Conservation (phyloP, 169 alveolate species). For the Plasmodium knowlesi region DNA sequence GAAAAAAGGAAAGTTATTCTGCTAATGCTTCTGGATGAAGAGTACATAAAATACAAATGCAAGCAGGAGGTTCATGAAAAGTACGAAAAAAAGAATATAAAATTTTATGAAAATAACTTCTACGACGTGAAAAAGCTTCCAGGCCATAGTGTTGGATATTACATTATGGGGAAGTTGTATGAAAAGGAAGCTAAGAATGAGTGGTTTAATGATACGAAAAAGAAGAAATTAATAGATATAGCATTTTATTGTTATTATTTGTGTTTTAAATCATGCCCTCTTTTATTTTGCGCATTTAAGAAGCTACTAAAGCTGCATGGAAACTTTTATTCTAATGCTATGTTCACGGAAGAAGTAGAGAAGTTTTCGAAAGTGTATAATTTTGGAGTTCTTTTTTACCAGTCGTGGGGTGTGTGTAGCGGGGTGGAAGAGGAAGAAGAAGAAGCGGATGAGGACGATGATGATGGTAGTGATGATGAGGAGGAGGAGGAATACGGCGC, state of each 20-base stretch:
- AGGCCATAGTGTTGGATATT: slow-evolving; percentile 65
- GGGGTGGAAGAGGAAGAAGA: slow-evolving; percentile 15
- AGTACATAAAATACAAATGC: slow-evolving; percentile 48
- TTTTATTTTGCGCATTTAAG: slow-evolving; percentile 26
- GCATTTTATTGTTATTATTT: slow-evolving; percentile 58
- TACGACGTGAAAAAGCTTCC: slow-evolving; percentile 42
- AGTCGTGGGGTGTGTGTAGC: slow-evolving; percentile 2
- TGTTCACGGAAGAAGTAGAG: slow-evolving; percentile 26
- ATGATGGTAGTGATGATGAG: background rate
- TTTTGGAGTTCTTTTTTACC: slow-evolving; percentile 7
- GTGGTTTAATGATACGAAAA: slow-evolving; percentile 37
- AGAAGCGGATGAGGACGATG: slow-evolving; percentile 8
- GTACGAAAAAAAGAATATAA: slow-evolving; percentile 26
- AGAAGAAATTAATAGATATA: slow-evolving; percentile 56
- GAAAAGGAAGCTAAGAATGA: slow-evolving; percentile 61
- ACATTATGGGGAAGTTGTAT: slow-evolving; percentile 51
- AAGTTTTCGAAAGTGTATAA: slow-evolving; percentile 58
- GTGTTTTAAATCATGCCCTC: slow-evolving; percentile 62
- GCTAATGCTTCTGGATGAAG: slow-evolving; percentile 63
- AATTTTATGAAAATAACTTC: slow-evolving; percentile 32
- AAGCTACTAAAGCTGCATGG: slow-evolving; percentile 34
- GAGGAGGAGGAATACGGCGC: background rate
- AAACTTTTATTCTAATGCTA: slow-evolving; percentile 41
- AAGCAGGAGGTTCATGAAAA: background rate
- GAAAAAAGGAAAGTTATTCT: slow-evolving; percentile 30